These are phyloP conservation scores for Rhizopogon vulgaris DNA, from an alignment of 768 basidiomycete genomes.

Conservation along the genomic window DNA sequence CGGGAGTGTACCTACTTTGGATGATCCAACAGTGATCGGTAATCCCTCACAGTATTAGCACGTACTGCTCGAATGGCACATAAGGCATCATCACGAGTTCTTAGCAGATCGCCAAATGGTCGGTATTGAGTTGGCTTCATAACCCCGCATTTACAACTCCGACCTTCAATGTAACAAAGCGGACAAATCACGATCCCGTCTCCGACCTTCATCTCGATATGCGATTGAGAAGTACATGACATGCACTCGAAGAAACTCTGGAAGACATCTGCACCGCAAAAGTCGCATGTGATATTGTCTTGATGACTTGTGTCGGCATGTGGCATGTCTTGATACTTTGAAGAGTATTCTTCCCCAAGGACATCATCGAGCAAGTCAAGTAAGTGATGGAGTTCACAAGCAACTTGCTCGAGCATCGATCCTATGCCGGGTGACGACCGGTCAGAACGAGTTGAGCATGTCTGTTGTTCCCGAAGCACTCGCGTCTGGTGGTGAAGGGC, in stretches of 20 bases:
- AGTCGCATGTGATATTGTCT: constrained; percentile 55
- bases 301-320: constrained; percentile 15
- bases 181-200: constrained; percentile 56
- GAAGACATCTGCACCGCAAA: constrained; percentile 78
- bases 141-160: constrained; percentile 54
- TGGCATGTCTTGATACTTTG: constrained; percentile 18
- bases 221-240: constrained; percentile 31
- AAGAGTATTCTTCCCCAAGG: constrained; percentile 40
- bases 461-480: not conserved
- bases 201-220: constrained; percentile 22
- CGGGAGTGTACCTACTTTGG: constrained; percentile 15
- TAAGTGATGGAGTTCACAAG: constrained; percentile 28
- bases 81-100: constrained; percentile 35
- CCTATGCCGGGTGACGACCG: not conserved
- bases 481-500: constrained; percentile 36
- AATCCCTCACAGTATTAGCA: constrained; percentile 3
- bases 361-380: constrained; percentile 43
- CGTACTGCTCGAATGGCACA: constrained; percentile 18
- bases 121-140: constrained; percentile 62
- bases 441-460: not conserved
- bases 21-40: constrained; percentile 11
- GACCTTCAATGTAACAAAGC: constrained; percentile 71
- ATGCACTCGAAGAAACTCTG: constrained; percentile 75
- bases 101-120: constrained; percentile 40
- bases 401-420: not conserved